These are phyloP conservation scores for Kwoniella europaea DNA, from an alignment of 768 basidiomycete species.

Conservation along the genomic window DNA sequence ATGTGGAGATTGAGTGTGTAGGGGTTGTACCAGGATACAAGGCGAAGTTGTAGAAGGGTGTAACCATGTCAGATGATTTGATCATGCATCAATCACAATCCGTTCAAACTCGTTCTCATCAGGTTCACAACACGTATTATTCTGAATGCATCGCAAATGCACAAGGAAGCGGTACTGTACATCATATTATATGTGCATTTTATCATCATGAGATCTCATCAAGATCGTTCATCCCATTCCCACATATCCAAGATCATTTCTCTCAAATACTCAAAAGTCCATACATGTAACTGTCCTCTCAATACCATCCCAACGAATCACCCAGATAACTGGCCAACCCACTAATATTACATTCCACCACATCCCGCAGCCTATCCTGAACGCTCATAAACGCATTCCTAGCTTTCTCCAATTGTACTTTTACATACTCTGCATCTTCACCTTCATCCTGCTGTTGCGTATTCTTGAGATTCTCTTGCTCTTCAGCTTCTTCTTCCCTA, in stretches of 20 bases:
- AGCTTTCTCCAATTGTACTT: constrained; percentile 60
- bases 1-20: constrained; percentile 69
- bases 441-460: constrained; percentile 1
- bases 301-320: constrained; percentile 47
- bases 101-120: too few relatives aligned
- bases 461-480: constrained; percentile 19
- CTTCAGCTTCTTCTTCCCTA: constrained; percentile 68
- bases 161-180: too few relatives aligned
- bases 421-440: constrained; percentile 10
- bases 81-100: too few relatives aligned
- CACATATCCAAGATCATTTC: not conserved
- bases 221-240: not conserved
- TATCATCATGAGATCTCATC: not conserved
- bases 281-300: not conserved
- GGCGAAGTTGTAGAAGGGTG: constrained; percentile 5
- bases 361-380: constrained; percentile 68
- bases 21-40: constrained; percentile 52
- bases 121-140: too few relatives aligned
- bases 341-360: constrained; percentile 56
- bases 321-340: constrained; percentile 44
- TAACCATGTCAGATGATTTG: not conserved
- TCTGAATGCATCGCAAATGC: too few relatives aligned
- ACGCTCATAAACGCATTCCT: constrained; percentile 71
- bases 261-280: too few relatives aligned
- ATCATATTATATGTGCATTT: not conserved